Base-by-base conservation (phyloP, 169 alveolate genomes). In the Plasmodium relictum region DNA sequence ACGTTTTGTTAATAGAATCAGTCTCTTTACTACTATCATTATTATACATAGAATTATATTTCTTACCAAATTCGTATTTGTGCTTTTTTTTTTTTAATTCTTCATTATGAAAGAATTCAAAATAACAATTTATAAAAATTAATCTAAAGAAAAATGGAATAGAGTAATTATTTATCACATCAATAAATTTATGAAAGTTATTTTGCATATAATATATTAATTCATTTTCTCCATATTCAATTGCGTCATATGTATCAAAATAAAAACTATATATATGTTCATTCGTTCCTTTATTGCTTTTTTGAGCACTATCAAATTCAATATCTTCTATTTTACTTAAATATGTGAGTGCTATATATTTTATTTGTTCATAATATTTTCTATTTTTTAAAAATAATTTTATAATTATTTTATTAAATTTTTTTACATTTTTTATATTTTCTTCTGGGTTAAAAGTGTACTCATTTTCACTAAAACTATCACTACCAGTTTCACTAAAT, bases 151-250 rank as follows among this genome's bases (percentile, higher is more conserved):
- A 80, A 69, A 80, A 69, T 1, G 90, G 90, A 68, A 68, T 65
- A 16, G 90, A 68, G 41, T 80, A 80, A 12, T 80, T 80, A 45
- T 80, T 68, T 48, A 80, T 80, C 24, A 80, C 73, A 56, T 80
- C 90, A 24, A 80, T 80, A 68, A 80, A 80, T 44, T 80, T 80
- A 50, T 80, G 90, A 71, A 68, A 80, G 59, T 37, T 66, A 66
- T 68, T 80, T 59, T 80, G 90, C 71, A 80, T 68, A 48, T 80
- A 80, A 68, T 80, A 80, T 41, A 80, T 80, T 31, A 80, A 80
- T 68, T 68, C 68, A 61, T 80, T 80, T 41, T 80, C 83, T 9
- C 90, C 90, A 80, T 80, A 61, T 61, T 68, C 85, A 68, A 80
- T 80, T 26, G 73, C 83, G 44, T 80, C 90, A 71, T 80, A 69